Evolutionary conservation across 352 stramenopile species (phyloP), one percentile per base, ranked within the genome.

Genomic region (Phytophthora idaei): DNA sequence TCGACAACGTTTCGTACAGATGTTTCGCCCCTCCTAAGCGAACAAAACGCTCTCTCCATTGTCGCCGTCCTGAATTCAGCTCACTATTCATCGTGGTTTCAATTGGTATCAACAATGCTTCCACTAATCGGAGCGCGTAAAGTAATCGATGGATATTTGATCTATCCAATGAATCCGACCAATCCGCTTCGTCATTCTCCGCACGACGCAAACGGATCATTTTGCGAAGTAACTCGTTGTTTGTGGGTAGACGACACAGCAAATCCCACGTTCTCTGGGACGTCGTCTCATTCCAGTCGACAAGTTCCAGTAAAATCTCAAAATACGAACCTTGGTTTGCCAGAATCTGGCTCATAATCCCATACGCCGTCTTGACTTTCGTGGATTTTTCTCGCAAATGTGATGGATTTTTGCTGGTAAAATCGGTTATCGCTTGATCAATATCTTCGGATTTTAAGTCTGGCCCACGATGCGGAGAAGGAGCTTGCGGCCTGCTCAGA

Each of bases 41-140:
- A 15, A 92, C 73, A 56, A 95, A 95, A 0, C 83, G 83, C 25
- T 95, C 83, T 41, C 83, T 81, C 87, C 87, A 95, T 45, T 93
- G 83, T 17, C 87, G 76, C 25, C 81, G 76, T 2, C 82, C 80
- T 0, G 57, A 72, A 57, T 91, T 78, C 0, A 73, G n/a, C 8
- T 81, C 56, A 0, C 52, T 21, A 6, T 62, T 50, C 5, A 4
- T 12, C 34, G 14, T n/a, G 11, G n/a, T 25, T 25, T 76, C 70
- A 31, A 73, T 41, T 21, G 82, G 80, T 9, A 93, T 62, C 10
- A 93, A 68, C 0, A 94, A 72, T 5, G 83, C 81, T 55, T 95
- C 87, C 7, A 95, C 66, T 25, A 93, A 58, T 4, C 87, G 74
- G 31, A 95, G 63, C 2, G 80, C 69, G 44, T 95, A 95, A 17